A percentile compares a stretch with the other conserved stretches of the same genome.
Evolutionary conservation across 129 eudicot genomes (phyloP).

Genomic region (Apium graveolens): DNA sequence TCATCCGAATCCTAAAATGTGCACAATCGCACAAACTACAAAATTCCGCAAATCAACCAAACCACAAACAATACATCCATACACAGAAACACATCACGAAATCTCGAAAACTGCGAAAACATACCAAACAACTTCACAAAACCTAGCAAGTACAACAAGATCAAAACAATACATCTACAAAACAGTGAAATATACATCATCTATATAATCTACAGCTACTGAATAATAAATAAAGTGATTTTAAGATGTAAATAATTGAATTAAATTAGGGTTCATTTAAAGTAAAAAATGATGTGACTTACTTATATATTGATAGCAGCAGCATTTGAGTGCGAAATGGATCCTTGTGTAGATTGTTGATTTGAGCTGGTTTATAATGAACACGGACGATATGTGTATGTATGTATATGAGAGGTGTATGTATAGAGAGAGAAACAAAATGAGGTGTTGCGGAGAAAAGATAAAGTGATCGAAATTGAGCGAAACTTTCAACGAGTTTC

Average conservation of each 20-base stretch:
- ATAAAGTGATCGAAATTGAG: not conserved
- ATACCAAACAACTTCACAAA: not conserved
- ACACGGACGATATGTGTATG: not conserved
- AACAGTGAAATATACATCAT: not conserved
- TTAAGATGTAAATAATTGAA: not conserved
- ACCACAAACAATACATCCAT: not conserved
- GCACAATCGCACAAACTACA: not conserved
- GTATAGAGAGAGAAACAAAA: not conserved
- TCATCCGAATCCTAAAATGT: not conserved
- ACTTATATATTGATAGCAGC: not conserved
- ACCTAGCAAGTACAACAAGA: not conserved
- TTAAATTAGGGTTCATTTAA: not conserved
- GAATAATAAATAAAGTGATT: not conserved
- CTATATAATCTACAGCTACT: not conserved
- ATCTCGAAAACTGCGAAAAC: not conserved
- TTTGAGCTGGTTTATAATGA: not conserved
- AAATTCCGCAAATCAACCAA: not conserved
- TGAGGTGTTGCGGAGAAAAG: not conserved
- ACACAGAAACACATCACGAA: not conserved
- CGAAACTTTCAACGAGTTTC: slow-evolving; percentile 5
- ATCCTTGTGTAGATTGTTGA: not conserved
- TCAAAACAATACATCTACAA: not conserved
- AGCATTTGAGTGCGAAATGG: not conserved
- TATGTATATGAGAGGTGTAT: not conserved
- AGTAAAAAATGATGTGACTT: not conserved